These are phyloP conservation scores for Parietaria judaica DNA, from an alignment of 306 rosid genomes.

Conservation along the genomic window DNA sequence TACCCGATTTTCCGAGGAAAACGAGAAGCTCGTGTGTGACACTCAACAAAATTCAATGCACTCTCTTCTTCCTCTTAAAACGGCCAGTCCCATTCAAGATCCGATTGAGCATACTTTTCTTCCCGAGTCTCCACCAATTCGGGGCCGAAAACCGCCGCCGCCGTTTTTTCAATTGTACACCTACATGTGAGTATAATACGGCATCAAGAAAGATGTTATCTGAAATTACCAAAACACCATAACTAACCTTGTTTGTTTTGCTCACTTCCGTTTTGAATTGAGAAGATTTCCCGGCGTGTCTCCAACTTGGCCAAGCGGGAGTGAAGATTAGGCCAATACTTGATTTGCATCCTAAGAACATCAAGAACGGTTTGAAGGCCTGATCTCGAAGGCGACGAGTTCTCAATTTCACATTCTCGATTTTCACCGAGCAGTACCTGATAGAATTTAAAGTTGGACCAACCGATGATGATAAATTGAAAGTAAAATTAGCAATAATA, in stretches of 20 bases:
- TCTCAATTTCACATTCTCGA: conserved; percentile 39
- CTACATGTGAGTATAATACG: conserved; percentile 25
- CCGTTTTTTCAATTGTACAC: conserved; percentile 38
- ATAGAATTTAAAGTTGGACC: conserved; percentile 17
- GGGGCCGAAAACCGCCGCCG: conserved; percentile 28
- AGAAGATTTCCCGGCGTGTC: conserved; percentile 40
- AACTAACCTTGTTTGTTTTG: background rate
- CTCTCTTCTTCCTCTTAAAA: conserved; percentile 8
- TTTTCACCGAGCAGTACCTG: conserved; percentile 78
- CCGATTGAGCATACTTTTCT: conserved; percentile 27
- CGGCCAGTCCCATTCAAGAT: conserved; percentile 15
- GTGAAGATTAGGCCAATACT: conserved; percentile 64
- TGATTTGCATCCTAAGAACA: conserved; percentile 72
- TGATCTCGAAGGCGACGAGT: conserved; percentile 51
- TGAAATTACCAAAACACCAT: no score
- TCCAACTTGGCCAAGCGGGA: conserved; percentile 46
- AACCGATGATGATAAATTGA: conserved; percentile 13
- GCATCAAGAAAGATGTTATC: background rate
- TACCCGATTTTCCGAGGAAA: conserved; percentile 25
- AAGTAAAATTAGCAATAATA: background rate
- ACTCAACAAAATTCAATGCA: conserved; percentile 21
- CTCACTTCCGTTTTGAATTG: conserved; percentile 49
- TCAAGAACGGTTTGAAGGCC: conserved; percentile 65
- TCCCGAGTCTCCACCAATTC: conserved; percentile 29
- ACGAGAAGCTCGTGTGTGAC: conserved; percentile 10